Conservation (phyloP, 2,329 filamentous ascomycete genomes). For the Aspergillus floridensis region DNA sequence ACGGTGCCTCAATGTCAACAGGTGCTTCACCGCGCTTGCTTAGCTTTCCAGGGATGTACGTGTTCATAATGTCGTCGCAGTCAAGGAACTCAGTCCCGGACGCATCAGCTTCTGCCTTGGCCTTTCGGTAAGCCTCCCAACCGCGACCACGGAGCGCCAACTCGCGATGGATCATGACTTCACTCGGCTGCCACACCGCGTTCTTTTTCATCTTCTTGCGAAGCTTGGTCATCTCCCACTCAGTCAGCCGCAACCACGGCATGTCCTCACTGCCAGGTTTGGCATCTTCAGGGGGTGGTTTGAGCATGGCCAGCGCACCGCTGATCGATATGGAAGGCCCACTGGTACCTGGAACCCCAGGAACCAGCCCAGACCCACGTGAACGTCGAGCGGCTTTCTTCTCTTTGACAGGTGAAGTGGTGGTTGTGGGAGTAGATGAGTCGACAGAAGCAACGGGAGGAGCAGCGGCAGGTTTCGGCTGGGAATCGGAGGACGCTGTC, state of each 20-base stretch:
- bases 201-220: conserved; percentile 71
- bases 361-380: conserved; percentile 14
- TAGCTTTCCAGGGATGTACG: conserved; percentile 37
- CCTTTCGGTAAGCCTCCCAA: conserved; percentile 49
- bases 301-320: conserved; percentile 58
- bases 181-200: conserved; percentile 65
- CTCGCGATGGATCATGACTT: conserved; percentile 65
- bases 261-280: conserved; percentile 58
- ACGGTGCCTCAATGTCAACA: conserved; percentile 36
- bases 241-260: conserved; percentile 64
- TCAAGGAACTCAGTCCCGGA: conserved; percentile 58
- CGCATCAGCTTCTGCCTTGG: conserved; percentile 51
- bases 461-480: conserved; percentile 15
- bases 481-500: conserved; percentile 20
- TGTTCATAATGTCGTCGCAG: conserved; percentile 48
- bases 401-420: conserved; percentile 35
- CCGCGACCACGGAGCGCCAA: conserved; percentile 58
- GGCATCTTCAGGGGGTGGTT: conserved; percentile 60
- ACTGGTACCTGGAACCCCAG: neutral
- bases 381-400: conserved; percentile 40
- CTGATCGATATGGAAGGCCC: conserved; percentile 57
- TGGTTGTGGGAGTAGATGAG: conserved; percentile 14
- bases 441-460: conserved; percentile 1
- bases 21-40: conserved; percentile 43
- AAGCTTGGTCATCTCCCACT: conserved; percentile 65